phyloP scores from a whole-genome alignment of 495 filamentous ascomycete species.

The Emericellopsis terricola region DNA sequence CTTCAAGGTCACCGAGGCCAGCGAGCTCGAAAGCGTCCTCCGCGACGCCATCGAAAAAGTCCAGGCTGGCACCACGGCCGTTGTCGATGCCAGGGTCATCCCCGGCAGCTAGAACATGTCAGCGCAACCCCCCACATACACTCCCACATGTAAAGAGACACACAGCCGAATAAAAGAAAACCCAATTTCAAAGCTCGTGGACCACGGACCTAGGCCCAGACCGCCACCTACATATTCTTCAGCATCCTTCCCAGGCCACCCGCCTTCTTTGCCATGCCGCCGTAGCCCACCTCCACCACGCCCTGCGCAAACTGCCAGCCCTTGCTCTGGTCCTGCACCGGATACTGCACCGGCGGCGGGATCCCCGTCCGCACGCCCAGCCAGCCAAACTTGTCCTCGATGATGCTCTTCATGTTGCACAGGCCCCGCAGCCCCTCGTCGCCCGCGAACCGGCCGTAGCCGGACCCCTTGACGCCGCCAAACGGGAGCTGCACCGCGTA shows the following conservation, averaged over 20 bases:
- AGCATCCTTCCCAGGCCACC: slow-evolving; percentile 20
- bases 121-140: too few relatives aligned
- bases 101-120: background rate
- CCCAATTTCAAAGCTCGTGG: too few relatives aligned
- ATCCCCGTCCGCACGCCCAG: slow-evolving; percentile 54
- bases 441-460: slow-evolving; percentile 86
- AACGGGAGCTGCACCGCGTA: slow-evolving; percentile 91
- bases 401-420: slow-evolving; percentile 76
- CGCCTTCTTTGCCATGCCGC: slow-evolving; percentile 17
- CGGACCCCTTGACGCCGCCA: slow-evolving; percentile 69
- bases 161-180: too few relatives aligned
- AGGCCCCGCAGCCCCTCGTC: slow-evolving; percentile 71
- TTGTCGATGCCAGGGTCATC: background rate
- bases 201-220: background rate
- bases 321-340: slow-evolving; percentile 36
- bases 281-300: slow-evolving; percentile 37
- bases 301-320: slow-evolving; percentile 39
- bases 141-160: too few relatives aligned
- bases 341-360: slow-evolving; percentile 63
- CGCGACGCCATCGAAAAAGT: slow-evolving; percentile 52
- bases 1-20: slow-evolving; percentile 38
- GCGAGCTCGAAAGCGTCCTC: slow-evolving; percentile 41
- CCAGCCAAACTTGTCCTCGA: slow-evolving; percentile 49
- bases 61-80: background rate
- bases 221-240: slow-evolving; percentile 14